Conservation (phyloP, 179 eudicot species). For the Actinidia polygama region DNA sequence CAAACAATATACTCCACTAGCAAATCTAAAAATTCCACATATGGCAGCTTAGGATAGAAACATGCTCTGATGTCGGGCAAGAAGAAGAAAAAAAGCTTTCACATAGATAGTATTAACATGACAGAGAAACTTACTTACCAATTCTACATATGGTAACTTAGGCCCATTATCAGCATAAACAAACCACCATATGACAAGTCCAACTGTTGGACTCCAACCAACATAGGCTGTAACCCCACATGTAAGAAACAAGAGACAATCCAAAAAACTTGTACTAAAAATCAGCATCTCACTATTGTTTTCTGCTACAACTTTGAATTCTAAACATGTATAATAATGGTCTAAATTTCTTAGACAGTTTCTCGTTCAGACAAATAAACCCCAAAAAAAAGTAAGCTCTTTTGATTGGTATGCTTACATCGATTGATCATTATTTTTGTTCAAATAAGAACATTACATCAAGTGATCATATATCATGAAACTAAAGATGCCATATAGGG, state of each 20-base stretch:
- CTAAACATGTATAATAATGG: neutral
- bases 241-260: slow-evolving; percentile 13
- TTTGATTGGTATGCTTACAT: neutral
- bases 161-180: slow-evolving; percentile 89
- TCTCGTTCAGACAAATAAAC: neutral
- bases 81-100: neutral
- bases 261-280: neutral
- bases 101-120: neutral
- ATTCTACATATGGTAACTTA: slow-evolving; percentile 76
- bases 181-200: slow-evolving; percentile 99
- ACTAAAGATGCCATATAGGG: too few species aligned
- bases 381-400: neutral
- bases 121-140: slow-evolving; percentile 65
- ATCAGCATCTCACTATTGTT: slow-evolving; percentile 7
- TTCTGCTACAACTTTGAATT: slow-evolving; percentile 14
- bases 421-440: neutral
- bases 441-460: neutral
- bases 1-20: neutral
- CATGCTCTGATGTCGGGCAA: neutral
- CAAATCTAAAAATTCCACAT: neutral
- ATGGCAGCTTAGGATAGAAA: neutral
- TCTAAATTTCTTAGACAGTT: neutral
- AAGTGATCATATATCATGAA: neutral
- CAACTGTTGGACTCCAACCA: too few species aligned
- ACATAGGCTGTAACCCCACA: slow-evolving; percentile 92